Base-by-base conservation (phyloP, 139 green algal species). In the Asterochloris erici region DNA sequence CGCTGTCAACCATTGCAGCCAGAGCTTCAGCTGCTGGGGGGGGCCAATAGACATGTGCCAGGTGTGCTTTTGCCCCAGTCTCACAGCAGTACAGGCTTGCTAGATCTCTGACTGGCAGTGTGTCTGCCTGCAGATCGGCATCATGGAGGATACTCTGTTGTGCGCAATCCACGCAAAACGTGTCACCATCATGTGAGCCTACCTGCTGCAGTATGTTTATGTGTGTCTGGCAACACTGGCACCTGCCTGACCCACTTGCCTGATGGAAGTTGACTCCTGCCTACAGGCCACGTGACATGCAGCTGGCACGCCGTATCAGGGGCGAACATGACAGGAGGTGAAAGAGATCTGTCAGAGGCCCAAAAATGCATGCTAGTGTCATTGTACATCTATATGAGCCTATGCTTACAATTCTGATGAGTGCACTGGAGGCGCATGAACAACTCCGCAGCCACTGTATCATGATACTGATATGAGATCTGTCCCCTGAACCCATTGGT, bases 121-220 rank as follows among this genome's bases (percentile, higher is more conserved):
- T 54, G 38, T 54, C 38, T 54, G 38, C 10, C 4, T 98, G 91
- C 91, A 98, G 88, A 95, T 99, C 38, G 96, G 95, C 83, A 89
- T 99, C 84, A 98, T 99, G 76, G 96, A 99, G 91, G 81, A 97
- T 90, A 94, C 90, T 81, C 96, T 95, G 86, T 81, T 96, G 88
- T 94, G 90, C 84, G 93, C 94, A 68, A 96, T 96, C 86, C 94
- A 98, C 88, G 94, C 94, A 86, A 97, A 98, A 90, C 91, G 94
- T 28, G 95, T 98, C 29, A 98, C 96, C 74, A 97, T 98, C 88
- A 96, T 98, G 93, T 74, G 21, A 74, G 63, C n/a, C n/a, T 12
- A 60, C 26, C n/a, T 77, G 71, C 71, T 12, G 71, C 2, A 29
- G 10, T 77, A 15, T 16, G 71, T 1, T 9, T 12, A 10, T 16